Conservation (phyloP, 495 filamentous ascomycete species). For the Penicillium fimorum region DNA sequence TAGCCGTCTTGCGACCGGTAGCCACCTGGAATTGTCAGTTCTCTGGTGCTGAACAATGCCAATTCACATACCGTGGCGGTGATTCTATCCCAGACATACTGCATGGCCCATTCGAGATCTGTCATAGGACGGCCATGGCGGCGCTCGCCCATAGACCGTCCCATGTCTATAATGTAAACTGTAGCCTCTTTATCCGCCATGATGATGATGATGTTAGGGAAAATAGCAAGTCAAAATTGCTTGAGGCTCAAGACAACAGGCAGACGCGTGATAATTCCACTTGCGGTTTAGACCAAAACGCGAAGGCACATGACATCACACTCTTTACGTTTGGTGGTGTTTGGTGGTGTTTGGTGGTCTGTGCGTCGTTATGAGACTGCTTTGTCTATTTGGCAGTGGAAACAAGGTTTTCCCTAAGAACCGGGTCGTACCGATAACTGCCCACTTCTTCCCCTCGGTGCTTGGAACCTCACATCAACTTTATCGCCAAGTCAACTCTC, state of each 20-base stretch:
- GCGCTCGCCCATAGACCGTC: slow-evolving; percentile 74
- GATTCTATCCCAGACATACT: slow-evolving; percentile 96
- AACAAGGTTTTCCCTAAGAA: not conserved
- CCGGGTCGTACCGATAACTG: not conserved
- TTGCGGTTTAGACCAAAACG: slow-evolving; percentile 34
- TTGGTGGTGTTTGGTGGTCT: slow-evolving; percentile 4
- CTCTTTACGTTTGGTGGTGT: slow-evolving; percentile 11
- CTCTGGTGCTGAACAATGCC: not conserved
- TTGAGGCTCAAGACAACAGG: slow-evolving; percentile 22
- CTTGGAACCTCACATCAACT: not conserved
- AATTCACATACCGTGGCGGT: slow-evolving; percentile 62
- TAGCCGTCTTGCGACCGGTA: slow-evolving; percentile 77
- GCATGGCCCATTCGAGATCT: slow-evolving; percentile 86
- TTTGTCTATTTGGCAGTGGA: slow-evolving; percentile 1
- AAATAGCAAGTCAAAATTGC: slow-evolving; percentile 6
- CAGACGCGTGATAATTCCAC: slow-evolving; percentile 50
- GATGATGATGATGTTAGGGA: slow-evolving; percentile 9
- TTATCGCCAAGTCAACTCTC: slow-evolving; percentile 1
- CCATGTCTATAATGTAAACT: slow-evolving; percentile 88
- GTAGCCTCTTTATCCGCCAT: slow-evolving; percentile 97
- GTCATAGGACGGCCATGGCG: slow-evolving; percentile 71
- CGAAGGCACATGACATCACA: slow-evolving; percentile 50
- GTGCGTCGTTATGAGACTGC: slow-evolving; percentile 18
- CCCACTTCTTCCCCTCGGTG: not conserved
- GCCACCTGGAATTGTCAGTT: slow-evolving; percentile 53